Base-by-base conservation (phyloP, 2,329 filamentous ascomycete genomes). In the Onygena corvina region DNA sequence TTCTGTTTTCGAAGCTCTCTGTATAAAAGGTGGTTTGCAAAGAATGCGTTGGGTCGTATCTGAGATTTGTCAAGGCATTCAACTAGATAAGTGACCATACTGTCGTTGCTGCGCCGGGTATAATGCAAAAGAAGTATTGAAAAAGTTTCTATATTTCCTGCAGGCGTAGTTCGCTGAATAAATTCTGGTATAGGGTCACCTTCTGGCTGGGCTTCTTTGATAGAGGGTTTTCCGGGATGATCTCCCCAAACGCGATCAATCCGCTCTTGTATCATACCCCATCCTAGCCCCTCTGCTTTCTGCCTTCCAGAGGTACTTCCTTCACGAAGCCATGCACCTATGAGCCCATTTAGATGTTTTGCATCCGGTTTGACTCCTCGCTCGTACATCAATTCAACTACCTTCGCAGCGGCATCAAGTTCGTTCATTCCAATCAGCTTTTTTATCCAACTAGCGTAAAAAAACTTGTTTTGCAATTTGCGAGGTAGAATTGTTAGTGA, bases 371-470 rank as follows among this genome's bases (percentile, higher is more conserved):
- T 71, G 29, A 88, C 76, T 1, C 80, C 79, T 57, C 76, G 78
- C 47, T 76, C 71, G 57, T 81, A 79, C 83, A 93, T 90, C 54
- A 88, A 74, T 11, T 83, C 76, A 23, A 92, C 71, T 6, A 93
- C 85, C 52, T 79, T 77, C 47, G 77, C 73, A 2, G 86, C 86
- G 1, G 82, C 83, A 50, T 84, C 76, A 11, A 85, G 67, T 55
- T 87, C 77, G 1, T 80, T 80, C 51, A 81, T 77, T 12, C 81
- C 82, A 50, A 93, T 84, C 6, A 93, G 76, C 46, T 84, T 80
- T 65, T 90, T 90, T 60, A 94, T 75, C 89, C 88, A 94, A 58
- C 86, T 89, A 29, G 83, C 84, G 56, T 88, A 84, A 65, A 94
- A 86, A 65, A 87, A 90, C 54, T 83, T 81, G 64, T 93, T 92